Base-by-base conservation (phyloP, 805 yeast genomes). In the Candida koratica region DNA sequence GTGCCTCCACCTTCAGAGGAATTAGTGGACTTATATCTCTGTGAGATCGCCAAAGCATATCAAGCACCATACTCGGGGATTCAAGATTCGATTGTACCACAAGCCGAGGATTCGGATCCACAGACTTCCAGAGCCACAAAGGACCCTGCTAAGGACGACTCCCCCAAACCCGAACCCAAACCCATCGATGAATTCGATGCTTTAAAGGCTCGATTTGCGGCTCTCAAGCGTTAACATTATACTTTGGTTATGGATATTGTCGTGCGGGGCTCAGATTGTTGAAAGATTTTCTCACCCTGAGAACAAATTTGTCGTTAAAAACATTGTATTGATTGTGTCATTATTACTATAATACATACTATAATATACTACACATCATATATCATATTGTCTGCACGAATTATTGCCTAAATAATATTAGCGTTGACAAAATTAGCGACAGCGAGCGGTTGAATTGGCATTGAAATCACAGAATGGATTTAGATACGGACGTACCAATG, bases 401-500 rank as follows among this genome's bases (percentile, higher is more conserved):
- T n/a, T n/a, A n/a, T n/a, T n/a, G n/a, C n/a, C n/a, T n/a, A n/a
- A n/a, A n/a, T n/a, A n/a, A n/a, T n/a, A n/a, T n/a, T n/a, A n/a
- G n/a, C n/a, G n/a, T n/a, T n/a, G n/a, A n/a, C n/a, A n/a, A n/a
- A n/a, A n/a, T n/a, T n/a, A n/a, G n/a, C n/a, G n/a, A n/a, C n/a
- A n/a, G n/a, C n/a, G n/a, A n/a, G n/a, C n/a, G n/a, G n/a, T n/a
- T n/a, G n/a, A n/a, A n/a, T n/a, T n/a, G n/a, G n/a, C n/a, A n/a
- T n/a, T n/a, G n/a, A n/a, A n/a, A n/a, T n/a, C n/a, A n/a, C n/a
- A 24, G 12, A 7, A 83, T 82, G 89, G 88, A 82, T 48, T 67
- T 79, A 58, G 90, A 84, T 56, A 73, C 83, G 37, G 94, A 84
- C 57, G 82, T 82, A 41, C 88, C 84, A 46, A 84, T 84, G 93